A percentile compares a stretch with the other conserved stretches of the same genome.
phyloP scores from a whole-genome alignment of 1,139 yeast genomes.

The Casaregolazyma lundiana region DNA sequence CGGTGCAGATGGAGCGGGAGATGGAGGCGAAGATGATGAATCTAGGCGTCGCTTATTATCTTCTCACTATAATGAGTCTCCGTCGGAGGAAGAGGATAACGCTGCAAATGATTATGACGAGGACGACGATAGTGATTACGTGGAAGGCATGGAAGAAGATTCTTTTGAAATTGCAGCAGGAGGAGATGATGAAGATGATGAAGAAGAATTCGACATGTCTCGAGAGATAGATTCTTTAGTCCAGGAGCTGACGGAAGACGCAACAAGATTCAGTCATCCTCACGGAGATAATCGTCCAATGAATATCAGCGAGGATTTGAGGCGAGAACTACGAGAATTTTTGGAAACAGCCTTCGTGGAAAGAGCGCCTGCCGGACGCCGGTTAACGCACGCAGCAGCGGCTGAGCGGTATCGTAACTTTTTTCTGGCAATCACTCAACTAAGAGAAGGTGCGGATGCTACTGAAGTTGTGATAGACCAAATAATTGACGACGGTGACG shows the following conservation, averaged over 20 bases:
- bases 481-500: conserved; percentile 2
- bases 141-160: conserved; percentile 1
- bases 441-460: neutral
- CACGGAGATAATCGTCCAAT: neutral
- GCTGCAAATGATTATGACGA: neutral
- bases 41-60: conserved; percentile 8
- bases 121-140: conserved; percentile 6
- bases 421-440: neutral
- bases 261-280: neutral
- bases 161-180: neutral
- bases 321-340: neutral
- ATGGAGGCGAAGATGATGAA: conserved; percentile 13
- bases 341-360: neutral
- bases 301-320: neutral
- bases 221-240: neutral
- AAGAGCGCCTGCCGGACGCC: neutral
- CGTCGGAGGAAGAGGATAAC: conserved; percentile 4
- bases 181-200: conserved; percentile 6
- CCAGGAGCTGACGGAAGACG: neutral
- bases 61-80: neutral
- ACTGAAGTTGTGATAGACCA: neutral
- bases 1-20: conserved; percentile 5
- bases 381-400: neutral
- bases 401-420: neutral
- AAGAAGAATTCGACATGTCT: conserved; percentile 6